Conservation (phyloP, 208 protist genomes). For the Wallacemonas sp. region DNA sequence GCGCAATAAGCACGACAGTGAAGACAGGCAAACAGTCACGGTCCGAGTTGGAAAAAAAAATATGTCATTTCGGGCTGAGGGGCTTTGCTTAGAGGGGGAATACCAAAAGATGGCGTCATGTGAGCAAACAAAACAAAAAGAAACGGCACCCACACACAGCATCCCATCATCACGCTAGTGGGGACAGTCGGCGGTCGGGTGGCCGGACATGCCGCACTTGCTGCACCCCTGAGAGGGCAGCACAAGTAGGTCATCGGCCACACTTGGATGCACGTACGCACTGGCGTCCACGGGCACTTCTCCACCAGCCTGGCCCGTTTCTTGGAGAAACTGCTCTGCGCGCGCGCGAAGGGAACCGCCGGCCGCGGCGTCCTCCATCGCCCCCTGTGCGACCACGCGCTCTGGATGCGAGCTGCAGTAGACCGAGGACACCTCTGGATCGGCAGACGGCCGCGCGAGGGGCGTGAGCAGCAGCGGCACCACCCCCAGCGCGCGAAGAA, state of each 20-base stretch:
- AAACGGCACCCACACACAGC: too few species aligned
- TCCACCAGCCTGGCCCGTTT: slow-evolving; percentile 1
- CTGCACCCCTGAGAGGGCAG: slow-evolving; percentile 41
- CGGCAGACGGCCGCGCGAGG: slow-evolving; percentile 9
- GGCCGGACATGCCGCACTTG: slow-evolving; percentile 60
- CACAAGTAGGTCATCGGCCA: slow-evolving; percentile 27
- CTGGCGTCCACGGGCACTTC: not conserved
- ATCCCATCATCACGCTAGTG: slow-evolving; percentile 30
- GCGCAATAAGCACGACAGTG: too few species aligned
- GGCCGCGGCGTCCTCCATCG: slow-evolving; percentile 10
- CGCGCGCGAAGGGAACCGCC: slow-evolving; percentile 33
- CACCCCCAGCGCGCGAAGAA: slow-evolving; percentile 68
- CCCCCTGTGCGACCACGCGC: not conserved
- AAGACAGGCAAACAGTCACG: too few species aligned
- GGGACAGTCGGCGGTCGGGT: slow-evolving; percentile 46
- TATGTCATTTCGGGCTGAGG: too few species aligned
- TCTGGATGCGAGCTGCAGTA: slow-evolving; percentile 18
- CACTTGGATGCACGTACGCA: slow-evolving; percentile 9
- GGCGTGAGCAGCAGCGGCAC: slow-evolving; percentile 26
- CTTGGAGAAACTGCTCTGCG: slow-evolving; percentile 25
- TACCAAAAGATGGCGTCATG: too few species aligned
- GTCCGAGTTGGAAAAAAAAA: too few species aligned
- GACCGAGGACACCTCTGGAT: slow-evolving; percentile 5
- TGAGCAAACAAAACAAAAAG: too few species aligned
- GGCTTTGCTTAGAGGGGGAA: too few species aligned